Conservation (phyloP, 2,329 filamentous ascomycete genomes). For the Cladosporium sp. region DNA sequence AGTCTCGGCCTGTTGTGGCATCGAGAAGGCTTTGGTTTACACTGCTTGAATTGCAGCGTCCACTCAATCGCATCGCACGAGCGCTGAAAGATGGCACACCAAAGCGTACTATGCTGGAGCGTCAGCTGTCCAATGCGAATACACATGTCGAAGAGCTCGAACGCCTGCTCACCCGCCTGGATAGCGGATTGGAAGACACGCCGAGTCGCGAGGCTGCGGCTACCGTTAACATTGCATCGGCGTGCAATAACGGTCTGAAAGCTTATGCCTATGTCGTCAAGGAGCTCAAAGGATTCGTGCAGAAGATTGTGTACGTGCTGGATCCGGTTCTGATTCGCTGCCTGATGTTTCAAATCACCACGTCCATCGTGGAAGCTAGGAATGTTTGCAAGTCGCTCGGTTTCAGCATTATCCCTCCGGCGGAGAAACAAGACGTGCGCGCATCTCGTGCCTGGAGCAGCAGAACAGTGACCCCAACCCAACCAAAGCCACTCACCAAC, state of each 20-base stretch:
- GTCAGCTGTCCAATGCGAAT: conserved; percentile 53
- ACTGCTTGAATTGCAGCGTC: conserved; percentile 25
- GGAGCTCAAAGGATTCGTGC: conserved; percentile 44
- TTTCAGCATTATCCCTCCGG: conserved; percentile 31
- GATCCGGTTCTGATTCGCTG: conserved; percentile 55
- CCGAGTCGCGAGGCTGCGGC: conserved; percentile 39
- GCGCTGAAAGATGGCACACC: conserved; percentile 44
- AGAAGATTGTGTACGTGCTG: conserved; percentile 50
- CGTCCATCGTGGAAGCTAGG: conserved; percentile 54
- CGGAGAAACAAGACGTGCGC: conserved; percentile 22
- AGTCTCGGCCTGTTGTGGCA: conserved; percentile 21
- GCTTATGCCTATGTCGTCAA: conserved; percentile 46
- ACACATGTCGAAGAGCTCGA: conserved; percentile 54
- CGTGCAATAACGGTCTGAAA: conserved; percentile 46
- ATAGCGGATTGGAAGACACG: conserved; percentile 46
- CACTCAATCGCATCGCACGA: conserved; percentile 26
- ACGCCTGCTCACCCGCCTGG: conserved; percentile 38
- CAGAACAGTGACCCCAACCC: conserved; percentile 42
- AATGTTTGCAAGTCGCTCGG: conserved; percentile 54
- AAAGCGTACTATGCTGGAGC: conserved; percentile 48
- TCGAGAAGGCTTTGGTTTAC: conserved; percentile 27
- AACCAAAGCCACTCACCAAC: conserved; percentile 39
- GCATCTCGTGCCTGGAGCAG: conserved; percentile 29
- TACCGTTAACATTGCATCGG: conserved; percentile 35
- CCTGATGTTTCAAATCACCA: conserved; percentile 55